Percentiles rank a stretch among this genome's conserved stretches.
These are phyloP conservation scores for Cladophialophora psammophila DNA, from an alignment of 2,329 filamentous ascomycete species.

Conservation along the genomic window DNA sequence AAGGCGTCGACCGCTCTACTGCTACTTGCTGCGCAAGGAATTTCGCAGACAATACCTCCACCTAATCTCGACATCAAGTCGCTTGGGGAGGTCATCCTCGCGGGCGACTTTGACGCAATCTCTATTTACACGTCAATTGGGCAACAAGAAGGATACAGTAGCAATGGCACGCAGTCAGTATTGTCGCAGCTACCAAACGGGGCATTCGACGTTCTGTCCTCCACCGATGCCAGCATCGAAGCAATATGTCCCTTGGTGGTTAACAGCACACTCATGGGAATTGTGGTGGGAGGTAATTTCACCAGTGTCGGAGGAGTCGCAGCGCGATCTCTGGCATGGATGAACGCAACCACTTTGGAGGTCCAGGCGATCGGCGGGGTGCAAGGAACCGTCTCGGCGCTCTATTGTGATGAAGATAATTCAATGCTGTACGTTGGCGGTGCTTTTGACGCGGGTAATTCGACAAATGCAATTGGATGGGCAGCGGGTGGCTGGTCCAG, in stretches of 20 bases:
- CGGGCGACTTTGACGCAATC: conserved; percentile 88
- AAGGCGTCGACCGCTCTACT: conserved; percentile 29
- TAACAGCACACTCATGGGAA: conserved; percentile 72
- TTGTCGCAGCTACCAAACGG: conserved; percentile 86
- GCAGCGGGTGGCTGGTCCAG: conserved; percentile 72
- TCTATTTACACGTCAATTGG: conserved; percentile 87
- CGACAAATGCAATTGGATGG: conserved; percentile 91
- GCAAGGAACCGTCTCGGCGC: conserved; percentile 78
- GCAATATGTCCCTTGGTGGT: conserved; percentile 83
- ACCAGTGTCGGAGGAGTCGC: conserved; percentile 81
- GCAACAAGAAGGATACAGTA: conserved; percentile 73
- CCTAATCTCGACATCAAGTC: conserved; percentile 78
- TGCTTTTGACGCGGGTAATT: conserved; percentile 78
- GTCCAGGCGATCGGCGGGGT: conserved; percentile 81
- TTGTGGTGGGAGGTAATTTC: conserved; percentile 93
- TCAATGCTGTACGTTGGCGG: conserved; percentile 91
- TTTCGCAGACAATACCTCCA: conserved; percentile 60
- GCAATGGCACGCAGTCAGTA: conserved; percentile 82
- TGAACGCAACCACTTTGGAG: conserved; percentile 73
- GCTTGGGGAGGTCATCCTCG: conserved; percentile 83
- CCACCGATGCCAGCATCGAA: conserved; percentile 83
- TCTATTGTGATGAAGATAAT: conserved; percentile 80
- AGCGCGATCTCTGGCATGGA: conserved; percentile 80
- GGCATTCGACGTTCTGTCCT: conserved; percentile 74
- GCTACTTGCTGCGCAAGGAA: conserved; percentile 30